Percentiles rank a stretch among this genome's conserved stretches.
These are phyloP conservation scores for Trichoderma sp. DNA, from an alignment of 2,329 filamentous ascomycete genomes.

Conservation along the genomic window DNA sequence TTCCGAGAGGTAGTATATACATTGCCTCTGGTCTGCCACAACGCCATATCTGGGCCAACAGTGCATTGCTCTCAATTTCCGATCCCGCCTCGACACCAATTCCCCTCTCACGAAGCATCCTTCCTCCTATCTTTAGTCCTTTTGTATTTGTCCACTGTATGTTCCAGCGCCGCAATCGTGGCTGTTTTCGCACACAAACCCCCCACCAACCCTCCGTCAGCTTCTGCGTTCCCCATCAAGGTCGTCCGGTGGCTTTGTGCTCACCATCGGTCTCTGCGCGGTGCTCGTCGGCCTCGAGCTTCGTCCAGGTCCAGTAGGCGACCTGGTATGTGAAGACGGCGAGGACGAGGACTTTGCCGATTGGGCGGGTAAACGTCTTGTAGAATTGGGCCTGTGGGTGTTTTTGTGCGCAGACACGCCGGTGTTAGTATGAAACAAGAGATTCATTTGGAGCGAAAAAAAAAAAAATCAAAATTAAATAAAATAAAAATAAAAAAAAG, in stretches of 20 bases:
- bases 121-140: background rate
- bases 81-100: background rate
- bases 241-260: slow-evolving; percentile 21
- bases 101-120: background rate
- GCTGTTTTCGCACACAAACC: background rate
- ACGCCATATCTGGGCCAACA: background rate
- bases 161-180: slow-evolving; percentile 18
- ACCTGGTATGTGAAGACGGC: slow-evolving; percentile 77
- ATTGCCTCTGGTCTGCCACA: background rate
- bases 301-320: slow-evolving; percentile 71
- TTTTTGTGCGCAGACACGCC: background rate
- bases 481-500: background rate
- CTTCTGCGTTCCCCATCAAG: background rate
- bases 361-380: slow-evolving; percentile 68
- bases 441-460: no score
- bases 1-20: background rate
- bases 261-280: slow-evolving; percentile 56
- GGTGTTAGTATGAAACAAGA: background rate
- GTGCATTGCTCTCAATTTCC: background rate
- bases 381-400: slow-evolving; percentile 61
- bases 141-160: slow-evolving; percentile 15
- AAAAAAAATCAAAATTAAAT: background rate
- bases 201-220: background rate
- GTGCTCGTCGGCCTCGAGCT: slow-evolving; percentile 69
- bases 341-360: slow-evolving; percentile 70